A percentile compares a stretch with the other conserved stretches of the same genome.
Evolutionary conservation across 257 asterid genomes (phyloP).

Genomic region (Solanum neorickii): DNA sequence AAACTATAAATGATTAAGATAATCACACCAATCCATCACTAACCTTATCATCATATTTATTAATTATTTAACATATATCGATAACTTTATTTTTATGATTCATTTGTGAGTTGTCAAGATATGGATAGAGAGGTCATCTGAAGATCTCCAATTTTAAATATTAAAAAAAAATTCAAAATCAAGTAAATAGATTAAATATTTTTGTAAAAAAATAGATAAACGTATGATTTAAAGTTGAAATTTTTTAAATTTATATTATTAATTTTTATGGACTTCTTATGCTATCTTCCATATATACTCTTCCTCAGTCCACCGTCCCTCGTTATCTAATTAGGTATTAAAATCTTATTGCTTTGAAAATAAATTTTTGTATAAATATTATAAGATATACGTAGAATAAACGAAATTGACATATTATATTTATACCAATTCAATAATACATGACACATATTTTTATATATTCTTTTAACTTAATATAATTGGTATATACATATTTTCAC

Average conservation of each 20-base stretch:
- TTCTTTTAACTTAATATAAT: neutral
- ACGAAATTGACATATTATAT: neutral
- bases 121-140: neutral
- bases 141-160: neutral
- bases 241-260: too few relatives aligned
- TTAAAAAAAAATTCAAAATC: too few relatives aligned
- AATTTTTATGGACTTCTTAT: too few relatives aligned
- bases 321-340: neutral
- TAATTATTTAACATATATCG: neutral
- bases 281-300: neutral
- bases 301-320: neutral
- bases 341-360: too few relatives aligned
- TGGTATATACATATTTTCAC: neutral
- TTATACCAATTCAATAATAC: neutral
- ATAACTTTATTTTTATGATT: neutral
- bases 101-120: neutral
- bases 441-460: neutral
- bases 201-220: too few relatives aligned
- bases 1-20: neutral
- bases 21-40: neutral
- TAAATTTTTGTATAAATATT: too few relatives aligned
- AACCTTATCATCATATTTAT: neutral
- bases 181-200: too few relatives aligned
- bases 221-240: too few relatives aligned
- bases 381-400: neutral